A percentile compares a stretch with the other conserved stretches of the same genome.
These are phyloP conservation scores for Naganishia randhawae DNA, from an alignment of 768 basidiomycete genomes.

Conservation along the genomic window DNA sequence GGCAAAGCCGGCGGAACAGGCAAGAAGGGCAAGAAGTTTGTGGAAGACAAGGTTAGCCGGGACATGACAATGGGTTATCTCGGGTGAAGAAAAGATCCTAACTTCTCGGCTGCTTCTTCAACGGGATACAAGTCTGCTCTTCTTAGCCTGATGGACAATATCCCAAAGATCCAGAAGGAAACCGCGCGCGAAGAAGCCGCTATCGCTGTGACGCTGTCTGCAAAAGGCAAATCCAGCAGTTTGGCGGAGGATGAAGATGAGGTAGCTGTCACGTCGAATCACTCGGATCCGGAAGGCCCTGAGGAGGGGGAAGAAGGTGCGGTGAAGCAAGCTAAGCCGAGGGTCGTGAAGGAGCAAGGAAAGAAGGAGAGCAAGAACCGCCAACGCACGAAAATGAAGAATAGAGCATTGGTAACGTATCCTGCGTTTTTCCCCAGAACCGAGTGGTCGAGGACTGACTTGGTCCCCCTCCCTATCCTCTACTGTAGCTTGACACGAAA, in stretches of 20 bases:
- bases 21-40: constrained; percentile 32
- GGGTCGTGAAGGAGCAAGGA: not conserved
- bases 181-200: constrained; percentile 1
- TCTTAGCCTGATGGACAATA: constrained; percentile 22
- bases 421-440: not conserved
- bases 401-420: constrained; percentile 4
- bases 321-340: not conserved
- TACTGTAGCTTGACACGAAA: constrained; percentile 7
- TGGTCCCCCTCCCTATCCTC: too few species aligned
- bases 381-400: constrained; percentile 13
- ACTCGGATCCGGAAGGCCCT: not conserved
- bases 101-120: not conserved
- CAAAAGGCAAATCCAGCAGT: constrained; percentile 17
- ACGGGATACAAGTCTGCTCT: constrained; percentile 24
- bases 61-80: not conserved
- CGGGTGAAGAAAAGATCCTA: not conserved
- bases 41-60: constrained; percentile 27
- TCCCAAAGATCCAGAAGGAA: constrained; percentile 22
- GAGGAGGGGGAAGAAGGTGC: not conserved
- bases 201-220: not conserved
- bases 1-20: constrained; percentile 29
- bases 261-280: not conserved
- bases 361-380: constrained; percentile 11
- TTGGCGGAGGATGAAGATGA: not conserved
- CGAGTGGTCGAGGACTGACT: too few species aligned